Percentiles rank a stretch among this genome's conserved stretches.
These are phyloP conservation scores for Adenanthera pavonina DNA, from an alignment of 306 rosid genomes.

Conservation along the genomic window DNA sequence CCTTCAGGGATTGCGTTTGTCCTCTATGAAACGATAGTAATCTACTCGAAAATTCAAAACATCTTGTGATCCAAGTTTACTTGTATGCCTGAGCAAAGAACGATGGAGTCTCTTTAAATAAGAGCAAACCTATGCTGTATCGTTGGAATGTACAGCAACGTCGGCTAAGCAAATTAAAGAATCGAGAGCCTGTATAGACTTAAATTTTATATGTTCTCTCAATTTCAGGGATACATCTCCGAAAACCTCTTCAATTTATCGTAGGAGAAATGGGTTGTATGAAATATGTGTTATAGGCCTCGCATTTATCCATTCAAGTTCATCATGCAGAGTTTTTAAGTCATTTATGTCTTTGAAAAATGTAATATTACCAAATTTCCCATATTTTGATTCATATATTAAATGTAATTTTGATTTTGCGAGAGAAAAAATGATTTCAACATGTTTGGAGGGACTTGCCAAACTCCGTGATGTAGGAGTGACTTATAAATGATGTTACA, in stretches of 20 bases:
- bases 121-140: background rate
- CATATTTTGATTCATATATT: too few relatives aligned
- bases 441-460: too few relatives aligned
- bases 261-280: background rate
- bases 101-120: background rate
- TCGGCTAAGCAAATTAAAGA: background rate
- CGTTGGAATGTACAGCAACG: background rate
- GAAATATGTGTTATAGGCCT: background rate
- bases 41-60: conserved; percentile 9
- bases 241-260: background rate
- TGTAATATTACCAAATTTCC: too few relatives aligned
- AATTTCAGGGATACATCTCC: too few relatives aligned
- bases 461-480: too few relatives aligned
- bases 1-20: conserved; percentile 64
- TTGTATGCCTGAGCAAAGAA: conserved; percentile 1
- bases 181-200: background rate
- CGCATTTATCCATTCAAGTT: background rate
- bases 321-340: background rate
- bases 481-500: too few relatives aligned
- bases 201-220: background rate
- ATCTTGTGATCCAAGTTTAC: conserved; percentile 17
- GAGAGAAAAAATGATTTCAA: too few relatives aligned
- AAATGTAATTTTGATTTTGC: too few relatives aligned
- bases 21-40: conserved; percentile 64
- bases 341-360: too few relatives aligned